These are phyloP conservation scores for Grammothele lineata DNA, from an alignment of 768 basidiomycete species.

Conservation along the genomic window DNA sequence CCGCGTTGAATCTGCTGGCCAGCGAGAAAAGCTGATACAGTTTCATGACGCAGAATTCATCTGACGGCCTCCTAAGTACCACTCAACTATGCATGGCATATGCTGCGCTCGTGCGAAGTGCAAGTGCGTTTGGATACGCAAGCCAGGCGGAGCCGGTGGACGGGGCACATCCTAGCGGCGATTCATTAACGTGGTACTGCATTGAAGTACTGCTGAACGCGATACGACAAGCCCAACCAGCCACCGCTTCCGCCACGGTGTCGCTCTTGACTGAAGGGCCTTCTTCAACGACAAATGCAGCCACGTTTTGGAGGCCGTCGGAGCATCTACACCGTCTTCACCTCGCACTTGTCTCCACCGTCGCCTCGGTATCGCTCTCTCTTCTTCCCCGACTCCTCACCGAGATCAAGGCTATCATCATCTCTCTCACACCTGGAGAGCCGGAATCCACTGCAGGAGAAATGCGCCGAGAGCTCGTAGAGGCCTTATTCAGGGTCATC, in stretches of 20 bases:
- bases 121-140: slow-evolving; percentile 37
- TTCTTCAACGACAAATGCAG: slow-evolving; percentile 5
- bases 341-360: slow-evolving; percentile 58
- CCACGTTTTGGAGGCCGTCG: slow-evolving; percentile 5
- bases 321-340: slow-evolving; percentile 50
- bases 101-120: slow-evolving; percentile 63
- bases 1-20: no score
- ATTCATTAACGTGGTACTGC: slow-evolving; percentile 66
- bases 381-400: slow-evolving; percentile 55
- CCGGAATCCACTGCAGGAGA: background rate
- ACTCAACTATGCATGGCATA: slow-evolving; percentile 72
- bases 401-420: slow-evolving; percentile 30
- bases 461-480: slow-evolving; percentile 42
- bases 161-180: slow-evolving; percentile 13
- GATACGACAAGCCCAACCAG: slow-evolving; percentile 31
- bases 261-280: slow-evolving; percentile 13
- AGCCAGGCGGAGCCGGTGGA: background rate
- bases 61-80: slow-evolving; percentile 54
- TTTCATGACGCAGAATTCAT: slow-evolving; percentile 57
- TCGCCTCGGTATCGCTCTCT: slow-evolving; percentile 55
- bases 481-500: slow-evolving; percentile 61
- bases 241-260: background rate
- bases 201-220: slow-evolving; percentile 50
- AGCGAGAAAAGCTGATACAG: no score
- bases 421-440: no score